These are phyloP conservation scores for Alternaria dauci DNA, from an alignment of 2,329 filamentous ascomycete genomes.

Conservation along the genomic window DNA sequence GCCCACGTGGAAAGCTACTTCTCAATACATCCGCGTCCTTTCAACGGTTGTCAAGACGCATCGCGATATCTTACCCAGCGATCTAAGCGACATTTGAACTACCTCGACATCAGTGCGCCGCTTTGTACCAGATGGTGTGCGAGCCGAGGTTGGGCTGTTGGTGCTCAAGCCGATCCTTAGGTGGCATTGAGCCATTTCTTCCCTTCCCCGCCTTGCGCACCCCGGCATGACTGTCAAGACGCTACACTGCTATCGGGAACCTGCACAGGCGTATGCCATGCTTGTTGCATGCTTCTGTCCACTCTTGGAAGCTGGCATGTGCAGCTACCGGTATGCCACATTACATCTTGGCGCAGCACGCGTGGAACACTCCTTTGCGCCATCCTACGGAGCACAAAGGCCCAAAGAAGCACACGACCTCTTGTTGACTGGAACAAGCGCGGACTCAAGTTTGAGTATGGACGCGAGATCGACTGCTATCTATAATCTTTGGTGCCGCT, in stretches of 20 bases:
- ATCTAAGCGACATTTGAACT: neutral
- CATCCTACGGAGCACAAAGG: constrained; percentile 18
- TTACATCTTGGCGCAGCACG: constrained; percentile 8
- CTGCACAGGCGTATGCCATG: constrained; percentile 12
- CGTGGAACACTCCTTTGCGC: constrained; percentile 7
- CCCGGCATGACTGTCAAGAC: constrained; percentile 17
- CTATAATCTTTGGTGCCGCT: neutral
- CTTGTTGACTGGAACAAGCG: constrained; percentile 27
- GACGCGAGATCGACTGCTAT: neutral
- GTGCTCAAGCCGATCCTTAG: neutral
- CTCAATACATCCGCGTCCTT: constrained; percentile 4
- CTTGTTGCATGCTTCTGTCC: constrained; percentile 6
- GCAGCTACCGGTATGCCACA: constrained; percentile 19
- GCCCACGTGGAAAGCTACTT: constrained; percentile 31
- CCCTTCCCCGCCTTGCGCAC: constrained; percentile 17
- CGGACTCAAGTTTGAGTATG: constrained; percentile 1
- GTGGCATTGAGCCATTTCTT: constrained; percentile 2
- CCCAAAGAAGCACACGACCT: constrained; percentile 17
- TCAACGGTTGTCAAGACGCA: constrained; percentile 18
- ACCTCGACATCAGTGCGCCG: neutral
- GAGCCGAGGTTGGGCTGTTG: neutral
- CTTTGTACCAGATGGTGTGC: neutral
- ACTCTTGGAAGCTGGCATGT: constrained; percentile 7
- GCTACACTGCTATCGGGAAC: constrained; percentile 18
- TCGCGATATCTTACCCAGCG: neutral